Percentiles rank a stretch among this genome's conserved stretches.
Evolutionary conservation across 2,329 filamentous ascomycete species (phyloP).

Genomic region (Fusarium odoratissimum): DNA sequence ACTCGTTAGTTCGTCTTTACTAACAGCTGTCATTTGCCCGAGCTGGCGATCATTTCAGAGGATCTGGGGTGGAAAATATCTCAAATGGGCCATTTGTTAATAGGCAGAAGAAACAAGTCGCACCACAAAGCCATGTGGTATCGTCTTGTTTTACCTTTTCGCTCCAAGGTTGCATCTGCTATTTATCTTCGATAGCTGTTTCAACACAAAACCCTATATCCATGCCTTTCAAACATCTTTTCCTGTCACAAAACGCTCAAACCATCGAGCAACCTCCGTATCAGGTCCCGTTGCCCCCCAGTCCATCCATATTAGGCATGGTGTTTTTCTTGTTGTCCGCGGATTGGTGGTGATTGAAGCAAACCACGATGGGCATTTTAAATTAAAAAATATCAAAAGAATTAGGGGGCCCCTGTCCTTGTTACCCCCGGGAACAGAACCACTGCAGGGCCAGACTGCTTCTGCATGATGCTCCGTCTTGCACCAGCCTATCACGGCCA

Average conservation of each 20-base stretch:
- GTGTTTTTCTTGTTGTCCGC: neutral
- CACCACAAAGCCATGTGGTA: neutral
- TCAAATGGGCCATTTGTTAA: neutral
- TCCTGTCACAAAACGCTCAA: slow-evolving; percentile 13
- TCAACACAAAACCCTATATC: slow-evolving; percentile 16
- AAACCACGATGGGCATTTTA: slow-evolving; percentile 28
- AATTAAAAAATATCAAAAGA: slow-evolving; percentile 36
- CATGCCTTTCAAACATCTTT: slow-evolving; percentile 7
- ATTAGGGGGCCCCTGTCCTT: slow-evolving; percentile 25
- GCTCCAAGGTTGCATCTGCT: neutral
- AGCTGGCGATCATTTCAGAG: slow-evolving; percentile 15
- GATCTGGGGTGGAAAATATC: slow-evolving; percentile 9
- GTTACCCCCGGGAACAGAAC: neutral
- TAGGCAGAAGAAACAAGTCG: slow-evolving; percentile 1
- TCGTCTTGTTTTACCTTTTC: neutral
- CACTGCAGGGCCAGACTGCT: slow-evolving; percentile 10
- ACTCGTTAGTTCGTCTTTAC: slow-evolving; percentile 4
- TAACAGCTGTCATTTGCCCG: slow-evolving; percentile 26
- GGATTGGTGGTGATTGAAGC: slow-evolving; percentile 34
- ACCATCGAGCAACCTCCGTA: neutral
- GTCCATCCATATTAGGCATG: slow-evolving; percentile 29
- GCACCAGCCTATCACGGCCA: slow-evolving; percentile 32
- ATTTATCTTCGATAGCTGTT: slow-evolving; percentile 4
- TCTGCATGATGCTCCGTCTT: slow-evolving; percentile 25
- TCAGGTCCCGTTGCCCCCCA: slow-evolving; percentile 12